These are phyloP conservation scores for Spirogloea muscicola DNA, from an alignment of 139 green algal species.

Conservation along the genomic window DNA sequence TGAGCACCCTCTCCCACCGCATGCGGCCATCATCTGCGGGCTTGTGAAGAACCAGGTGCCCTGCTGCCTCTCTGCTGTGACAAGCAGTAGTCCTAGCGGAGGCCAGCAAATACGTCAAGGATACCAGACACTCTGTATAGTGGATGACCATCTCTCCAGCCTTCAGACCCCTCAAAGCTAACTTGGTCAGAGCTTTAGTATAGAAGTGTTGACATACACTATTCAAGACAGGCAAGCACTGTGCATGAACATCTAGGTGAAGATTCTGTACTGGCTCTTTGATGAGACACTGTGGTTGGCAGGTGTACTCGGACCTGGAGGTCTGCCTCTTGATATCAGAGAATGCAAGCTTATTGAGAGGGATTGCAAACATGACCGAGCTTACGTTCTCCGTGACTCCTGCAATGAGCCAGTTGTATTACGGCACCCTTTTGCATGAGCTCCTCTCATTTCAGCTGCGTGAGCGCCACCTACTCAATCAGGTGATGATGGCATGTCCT, in stretches of 20 bases:
- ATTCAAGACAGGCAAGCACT: no score
- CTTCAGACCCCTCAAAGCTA: no score
- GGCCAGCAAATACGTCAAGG: no score
- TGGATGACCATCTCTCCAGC: no score
- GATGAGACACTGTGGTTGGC: no score
- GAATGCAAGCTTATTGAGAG: background rate
- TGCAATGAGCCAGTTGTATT: conserved; percentile 33
- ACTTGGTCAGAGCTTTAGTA: no score
- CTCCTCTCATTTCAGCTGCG: conserved; percentile 37
- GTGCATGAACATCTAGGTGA: no score
- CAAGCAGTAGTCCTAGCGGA: no score
- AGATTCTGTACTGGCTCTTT: no score
- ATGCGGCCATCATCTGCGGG: conserved; percentile 29
- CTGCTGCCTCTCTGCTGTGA: background rate
- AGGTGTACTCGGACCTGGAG: conserved; percentile 43
- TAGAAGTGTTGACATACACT: no score
- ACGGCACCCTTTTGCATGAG: conserved; percentile 28
- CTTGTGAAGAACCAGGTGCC: conserved; percentile 42
- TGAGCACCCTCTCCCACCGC: conserved; percentile 17
- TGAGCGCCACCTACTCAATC: conserved; percentile 7
- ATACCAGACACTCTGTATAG: no score
- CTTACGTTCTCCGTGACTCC: conserved; percentile 11
- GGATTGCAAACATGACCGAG: conserved; percentile 6
- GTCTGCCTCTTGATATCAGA: conserved; percentile 25
- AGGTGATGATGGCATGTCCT: background rate